Evolutionary conservation across 305 asterid species (phyloP).

Genomic region (Striga hermonthica): DNA sequence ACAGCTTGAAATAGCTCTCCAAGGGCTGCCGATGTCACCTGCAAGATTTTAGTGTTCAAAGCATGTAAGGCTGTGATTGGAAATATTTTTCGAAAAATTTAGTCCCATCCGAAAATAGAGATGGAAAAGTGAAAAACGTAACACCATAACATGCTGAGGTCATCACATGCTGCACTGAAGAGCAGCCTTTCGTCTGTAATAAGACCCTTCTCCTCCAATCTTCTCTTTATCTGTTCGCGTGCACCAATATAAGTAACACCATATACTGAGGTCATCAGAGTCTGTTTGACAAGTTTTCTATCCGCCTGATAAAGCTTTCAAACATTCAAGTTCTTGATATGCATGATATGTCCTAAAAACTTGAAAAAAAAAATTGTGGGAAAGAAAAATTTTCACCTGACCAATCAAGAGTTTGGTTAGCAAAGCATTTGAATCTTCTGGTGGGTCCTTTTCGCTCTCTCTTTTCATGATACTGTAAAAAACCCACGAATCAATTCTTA

Average conservation of each 20-base stretch:
- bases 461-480: constrained; percentile 64
- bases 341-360: constrained; percentile 16
- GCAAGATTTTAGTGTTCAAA: constrained; percentile 6
- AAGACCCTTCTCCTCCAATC: constrained; percentile 83
- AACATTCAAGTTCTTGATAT: constrained; percentile 33
- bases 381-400: constrained; percentile 50
- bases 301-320: constrained; percentile 64
- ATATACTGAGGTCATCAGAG: constrained; percentile 93
- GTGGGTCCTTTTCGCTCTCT: constrained; percentile 79
- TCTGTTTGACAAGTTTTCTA: constrained; percentile 83
- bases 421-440: constrained; percentile 50
- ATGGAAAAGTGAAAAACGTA: constrained; percentile 18
- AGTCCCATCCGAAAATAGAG: constrained; percentile 1
- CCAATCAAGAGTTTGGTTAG: constrained; percentile 67
- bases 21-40: constrained; percentile 88
- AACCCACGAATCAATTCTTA: too few species aligned
- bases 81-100: constrained; percentile 15
- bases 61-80: background rate
- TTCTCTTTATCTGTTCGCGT: constrained; percentile 81
- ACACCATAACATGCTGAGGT: constrained; percentile 97
- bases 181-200: constrained; percentile 67
- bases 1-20: constrained; percentile 92
- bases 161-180: constrained; percentile 60
- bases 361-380: constrained; percentile 2
- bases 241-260: constrained; percentile 93